These are phyloP conservation scores for Trapa incisa DNA, from an alignment of 345 rosid species.

Conservation along the genomic window DNA sequence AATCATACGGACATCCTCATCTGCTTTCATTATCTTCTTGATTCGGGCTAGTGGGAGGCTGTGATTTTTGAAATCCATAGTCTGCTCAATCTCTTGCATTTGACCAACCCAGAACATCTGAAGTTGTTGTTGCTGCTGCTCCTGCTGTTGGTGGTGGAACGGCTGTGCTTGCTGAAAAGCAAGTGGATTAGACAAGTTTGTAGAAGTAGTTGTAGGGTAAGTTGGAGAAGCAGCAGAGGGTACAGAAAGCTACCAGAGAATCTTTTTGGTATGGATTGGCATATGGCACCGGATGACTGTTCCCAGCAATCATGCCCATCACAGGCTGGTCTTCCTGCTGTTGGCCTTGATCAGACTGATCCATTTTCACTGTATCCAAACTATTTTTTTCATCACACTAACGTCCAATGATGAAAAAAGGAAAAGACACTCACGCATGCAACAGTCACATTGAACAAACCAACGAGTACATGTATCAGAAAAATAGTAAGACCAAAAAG, in stretches of 20 bases:
- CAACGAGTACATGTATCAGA: not conserved
- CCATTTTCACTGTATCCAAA: constrained; percentile 19
- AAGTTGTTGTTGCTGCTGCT: constrained; percentile 32
- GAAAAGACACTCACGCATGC: not conserved
- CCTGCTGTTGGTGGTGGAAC: constrained; percentile 32
- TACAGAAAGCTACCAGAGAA: constrained; percentile 32
- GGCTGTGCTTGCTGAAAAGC: constrained; percentile 33
- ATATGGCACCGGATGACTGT: constrained; percentile 32
- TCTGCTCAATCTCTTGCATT: constrained; percentile 31
- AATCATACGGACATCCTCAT: constrained; percentile 36
- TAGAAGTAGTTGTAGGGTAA: constrained; percentile 12
- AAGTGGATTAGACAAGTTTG: constrained; percentile 23
- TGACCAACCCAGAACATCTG: constrained; percentile 32
- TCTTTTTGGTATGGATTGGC: constrained; percentile 35
- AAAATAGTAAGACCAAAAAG: not conserved
- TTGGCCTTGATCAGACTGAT: constrained; percentile 39
- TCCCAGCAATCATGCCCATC: constrained; percentile 31
- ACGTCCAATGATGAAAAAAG: not conserved
- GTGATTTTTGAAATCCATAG: constrained; percentile 29
- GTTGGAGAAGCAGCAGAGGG: constrained; percentile 32
- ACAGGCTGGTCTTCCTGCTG: constrained; percentile 19
- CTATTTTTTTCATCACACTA: not conserved
- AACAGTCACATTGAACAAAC: not conserved
- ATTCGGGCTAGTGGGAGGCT: constrained; percentile 32
- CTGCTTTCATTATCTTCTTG: constrained; percentile 38